A percentile compares a stretch with the other conserved stretches of the same genome.
Conservation (phyloP, 1,139 yeast species). For the Suhomyces choctaworum region DNA sequence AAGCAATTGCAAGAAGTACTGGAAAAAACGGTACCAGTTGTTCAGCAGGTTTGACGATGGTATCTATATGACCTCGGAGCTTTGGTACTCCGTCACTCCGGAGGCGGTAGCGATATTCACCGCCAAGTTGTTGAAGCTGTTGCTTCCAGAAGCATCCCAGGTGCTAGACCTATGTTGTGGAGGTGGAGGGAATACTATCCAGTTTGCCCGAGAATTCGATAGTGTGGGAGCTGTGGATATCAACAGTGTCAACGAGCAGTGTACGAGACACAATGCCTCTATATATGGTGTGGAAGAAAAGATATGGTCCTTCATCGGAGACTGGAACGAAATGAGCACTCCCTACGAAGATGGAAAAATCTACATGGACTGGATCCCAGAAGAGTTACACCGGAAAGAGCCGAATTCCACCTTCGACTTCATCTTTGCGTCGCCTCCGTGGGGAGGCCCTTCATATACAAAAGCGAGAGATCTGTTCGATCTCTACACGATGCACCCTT, state of each 20-base stretch:
- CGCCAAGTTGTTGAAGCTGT: conserved; percentile 52
- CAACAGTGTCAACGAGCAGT: conserved; percentile 57
- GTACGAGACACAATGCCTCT: conserved; percentile 72
- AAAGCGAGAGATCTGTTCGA: conserved; percentile 20
- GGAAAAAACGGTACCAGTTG: conserved; percentile 57
- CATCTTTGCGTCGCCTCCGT: conserved; percentile 87
- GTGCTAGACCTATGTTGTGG: conserved; percentile 85
- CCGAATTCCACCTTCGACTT: conserved; percentile 51
- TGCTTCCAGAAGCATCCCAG: conserved; percentile 46
- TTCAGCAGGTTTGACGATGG: conserved; percentile 71
- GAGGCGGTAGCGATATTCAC: conserved; percentile 67
- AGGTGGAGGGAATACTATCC: conserved; percentile 93
- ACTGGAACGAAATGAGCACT: conserved; percentile 51
- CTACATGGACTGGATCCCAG: conserved; percentile 33
- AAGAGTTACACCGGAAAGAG: conserved; percentile 15
- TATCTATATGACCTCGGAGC: conserved; percentile 66
- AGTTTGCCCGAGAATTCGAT: conserved; percentile 64
- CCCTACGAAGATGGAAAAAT: conserved; percentile 19
- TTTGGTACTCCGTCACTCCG: conserved; percentile 93
- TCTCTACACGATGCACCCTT: conserved; percentile 44
- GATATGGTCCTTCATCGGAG: conserved; percentile 51
- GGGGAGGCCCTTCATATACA: conserved; percentile 89
- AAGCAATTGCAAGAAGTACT: conserved; percentile 49
- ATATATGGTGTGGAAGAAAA: conserved; percentile 61
- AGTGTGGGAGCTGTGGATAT: conserved; percentile 68